Evolutionary conservation across 805 yeast species (phyloP).

Genomic region (Yarrowia keelungensis): DNA sequence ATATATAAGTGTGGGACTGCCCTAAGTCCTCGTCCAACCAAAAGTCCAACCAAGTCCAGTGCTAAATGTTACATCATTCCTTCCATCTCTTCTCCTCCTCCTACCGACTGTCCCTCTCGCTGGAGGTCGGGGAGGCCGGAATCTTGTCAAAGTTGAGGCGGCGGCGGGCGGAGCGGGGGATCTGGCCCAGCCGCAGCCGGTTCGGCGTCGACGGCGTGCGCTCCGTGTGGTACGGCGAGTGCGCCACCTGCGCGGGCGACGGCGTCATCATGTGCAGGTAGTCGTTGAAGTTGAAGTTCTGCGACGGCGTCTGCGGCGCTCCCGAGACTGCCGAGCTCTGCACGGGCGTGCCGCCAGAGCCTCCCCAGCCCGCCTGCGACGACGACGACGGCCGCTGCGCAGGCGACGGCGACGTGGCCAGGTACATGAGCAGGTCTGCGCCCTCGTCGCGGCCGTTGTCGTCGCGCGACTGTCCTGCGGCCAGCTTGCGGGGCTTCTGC

Average conservation of each 20-base stretch:
- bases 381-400: slow-evolving; percentile 49
- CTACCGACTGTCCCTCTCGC: slow-evolving; percentile 19
- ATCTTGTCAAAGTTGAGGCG: slow-evolving; percentile 45
- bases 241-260: slow-evolving; percentile 46
- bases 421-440: slow-evolving; percentile 78
- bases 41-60: slow-evolving; percentile 5
- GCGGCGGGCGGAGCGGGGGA: slow-evolving; percentile 42
- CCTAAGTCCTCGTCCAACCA: neutral
- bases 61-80: neutral
- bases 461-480: slow-evolving; percentile 30
- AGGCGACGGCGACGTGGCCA: slow-evolving; percentile 85
- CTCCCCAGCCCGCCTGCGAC: slow-evolving; percentile 34
- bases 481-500: slow-evolving; percentile 38
- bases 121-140: slow-evolving; percentile 22
- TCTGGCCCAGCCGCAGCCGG: slow-evolving; percentile 36
- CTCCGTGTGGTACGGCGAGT: slow-evolving; percentile 41
- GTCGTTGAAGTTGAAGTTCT: slow-evolving; percentile 76
- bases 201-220: slow-evolving; percentile 40
- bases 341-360: slow-evolving; percentile 19
- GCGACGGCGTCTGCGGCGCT: slow-evolving; percentile 51
- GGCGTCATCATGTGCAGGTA: slow-evolving; percentile 82
- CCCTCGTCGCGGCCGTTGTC: slow-evolving; percentile 60
- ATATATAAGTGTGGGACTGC: slow-evolving; percentile 14
- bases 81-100: no score
- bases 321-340: slow-evolving; percentile 33